These are phyloP conservation scores for Pisolithus marmoratus DNA, from an alignment of 768 basidiomycete species.

Conservation along the genomic window DNA sequence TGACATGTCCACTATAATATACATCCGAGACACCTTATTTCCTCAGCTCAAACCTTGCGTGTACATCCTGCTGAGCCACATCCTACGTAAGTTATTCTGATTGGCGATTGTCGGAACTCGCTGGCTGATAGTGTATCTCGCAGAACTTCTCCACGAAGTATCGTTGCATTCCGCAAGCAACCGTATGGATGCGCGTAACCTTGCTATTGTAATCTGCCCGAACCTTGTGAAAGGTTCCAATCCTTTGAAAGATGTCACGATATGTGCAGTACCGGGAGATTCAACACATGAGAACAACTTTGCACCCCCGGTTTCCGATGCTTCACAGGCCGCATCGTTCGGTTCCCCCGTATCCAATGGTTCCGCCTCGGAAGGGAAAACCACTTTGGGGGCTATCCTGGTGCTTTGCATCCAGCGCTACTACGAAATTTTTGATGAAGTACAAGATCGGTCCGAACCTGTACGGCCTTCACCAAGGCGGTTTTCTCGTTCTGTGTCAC, in stretches of 20 bases:
- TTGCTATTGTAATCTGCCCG: slow-evolving; percentile 72
- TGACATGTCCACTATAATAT: slow-evolving; percentile 54
- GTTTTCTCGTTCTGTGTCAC: slow-evolving; percentile 25
- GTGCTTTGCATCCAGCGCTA: slow-evolving; percentile 78
- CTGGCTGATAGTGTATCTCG: background rate
- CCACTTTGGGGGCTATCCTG: slow-evolving; percentile 66
- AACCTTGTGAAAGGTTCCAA: slow-evolving; percentile 72
- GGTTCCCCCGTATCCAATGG: slow-evolving; percentile 19
- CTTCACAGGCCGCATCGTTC: slow-evolving; percentile 5
- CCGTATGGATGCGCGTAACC: slow-evolving; percentile 79
- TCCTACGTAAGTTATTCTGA: slow-evolving; percentile 46
- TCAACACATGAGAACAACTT: slow-evolving; percentile 30
- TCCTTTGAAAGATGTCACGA: slow-evolving; percentile 64
- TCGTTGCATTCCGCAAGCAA: slow-evolving; percentile 62
- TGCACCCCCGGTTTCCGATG: slow-evolving; percentile 14
- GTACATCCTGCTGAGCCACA: slow-evolving; percentile 66
- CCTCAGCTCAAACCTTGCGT: slow-evolving; percentile 64
- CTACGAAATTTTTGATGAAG: slow-evolving; percentile 82
- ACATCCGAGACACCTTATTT: slow-evolving; percentile 65
- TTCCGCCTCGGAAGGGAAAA: slow-evolving; percentile 38
- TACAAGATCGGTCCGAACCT: slow-evolving; percentile 66
- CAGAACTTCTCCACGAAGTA: slow-evolving; percentile 78
- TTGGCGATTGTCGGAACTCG: background rate
- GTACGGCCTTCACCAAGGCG: slow-evolving; percentile 23
- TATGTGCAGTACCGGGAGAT: slow-evolving; percentile 58